phyloP scores from a whole-genome alignment of 164 flowering plant species.

The Brasenia schreberi region DNA sequence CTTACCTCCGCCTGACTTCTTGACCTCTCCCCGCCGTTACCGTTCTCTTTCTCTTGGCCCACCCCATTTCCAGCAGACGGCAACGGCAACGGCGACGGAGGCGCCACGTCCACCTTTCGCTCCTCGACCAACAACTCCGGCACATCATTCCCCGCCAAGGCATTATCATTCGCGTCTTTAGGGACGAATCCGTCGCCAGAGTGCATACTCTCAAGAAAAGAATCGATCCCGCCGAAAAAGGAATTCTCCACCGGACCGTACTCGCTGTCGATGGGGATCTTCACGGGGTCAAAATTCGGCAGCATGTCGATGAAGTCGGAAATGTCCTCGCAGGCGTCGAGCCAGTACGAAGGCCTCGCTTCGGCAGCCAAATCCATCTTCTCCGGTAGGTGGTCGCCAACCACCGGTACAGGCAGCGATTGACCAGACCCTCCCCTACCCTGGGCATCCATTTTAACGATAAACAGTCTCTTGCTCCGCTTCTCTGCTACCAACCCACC shows the following conservation, averaged over 20 bases:
- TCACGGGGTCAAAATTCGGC: constrained; percentile 25
- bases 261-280: constrained; percentile 4
- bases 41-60: constrained; percentile 1
- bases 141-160: too few relatives aligned
- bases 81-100: neutral
- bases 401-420: neutral
- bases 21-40: neutral
- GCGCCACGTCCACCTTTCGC: neutral
- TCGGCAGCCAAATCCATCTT: neutral
- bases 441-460: neutral
- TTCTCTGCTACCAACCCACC: neutral
- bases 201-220: constrained; percentile 55
- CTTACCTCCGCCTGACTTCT: constrained; percentile 6
- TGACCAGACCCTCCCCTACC: neutral
- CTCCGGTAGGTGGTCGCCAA: neutral
- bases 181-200: constrained; percentile 28
- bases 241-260: constrained; percentile 7
- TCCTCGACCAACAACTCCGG: neutral
- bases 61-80: neutral
- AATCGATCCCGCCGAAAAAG: constrained; percentile 75
- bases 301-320: constrained; percentile 20
- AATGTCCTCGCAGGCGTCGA: constrained; percentile 77
- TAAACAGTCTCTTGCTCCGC: neutral
- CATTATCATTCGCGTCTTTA: neutral
- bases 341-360: constrained; percentile 49